Evolutionary conservation across 352 stramenopile genomes (phyloP).

Genomic region (Phytophthora melonis): DNA sequence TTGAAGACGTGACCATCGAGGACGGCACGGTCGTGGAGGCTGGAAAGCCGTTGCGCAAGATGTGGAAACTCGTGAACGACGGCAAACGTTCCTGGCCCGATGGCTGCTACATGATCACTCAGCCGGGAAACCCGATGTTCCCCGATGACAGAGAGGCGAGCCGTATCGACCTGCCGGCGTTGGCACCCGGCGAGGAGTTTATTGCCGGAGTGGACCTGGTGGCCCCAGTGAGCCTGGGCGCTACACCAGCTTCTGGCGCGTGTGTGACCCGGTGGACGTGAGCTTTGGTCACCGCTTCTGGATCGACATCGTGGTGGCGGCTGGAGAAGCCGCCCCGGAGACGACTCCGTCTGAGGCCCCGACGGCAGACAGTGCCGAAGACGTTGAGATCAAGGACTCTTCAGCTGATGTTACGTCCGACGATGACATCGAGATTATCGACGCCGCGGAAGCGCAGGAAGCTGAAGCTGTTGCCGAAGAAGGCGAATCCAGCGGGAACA

Average conservation of each 20-base stretch:
- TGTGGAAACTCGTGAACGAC: conserved; percentile 83
- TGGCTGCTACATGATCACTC: conserved; percentile 57
- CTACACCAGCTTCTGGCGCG: conserved; percentile 88
- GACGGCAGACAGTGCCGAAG: conserved; percentile 19
- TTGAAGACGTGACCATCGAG: conserved; percentile 82
- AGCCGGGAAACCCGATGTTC: conserved; percentile 46
- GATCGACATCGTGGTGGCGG: conserved; percentile 76
- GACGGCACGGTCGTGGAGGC: conserved; percentile 76
- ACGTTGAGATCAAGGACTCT: conserved; percentile 28
- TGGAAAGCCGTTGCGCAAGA: conserved; percentile 63
- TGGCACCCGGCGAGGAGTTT: conserved; percentile 44
- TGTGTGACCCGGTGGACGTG: conserved; percentile 65
- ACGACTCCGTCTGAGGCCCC: conserved; percentile 14
- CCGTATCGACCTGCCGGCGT: conserved; percentile 42
- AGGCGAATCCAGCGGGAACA: conserved; percentile 3
- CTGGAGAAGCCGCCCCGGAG: conserved; percentile 6
- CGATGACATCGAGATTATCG: conserved; percentile 56
- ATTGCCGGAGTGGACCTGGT: conserved; percentile 46
- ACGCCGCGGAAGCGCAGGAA: conserved; percentile 35
- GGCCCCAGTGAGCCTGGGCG: conserved; percentile 54
- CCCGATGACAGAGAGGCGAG: conserved; percentile 37
- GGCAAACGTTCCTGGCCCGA: conserved; percentile 58
- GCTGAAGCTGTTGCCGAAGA: conserved; percentile 16
- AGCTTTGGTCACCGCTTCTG: conserved; percentile 90
- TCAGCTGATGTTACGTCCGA: conserved; percentile 30